Evolutionary conservation across 495 filamentous ascomycete species (phyloP).

Genomic region (Hyaloscypha variabilis): DNA sequence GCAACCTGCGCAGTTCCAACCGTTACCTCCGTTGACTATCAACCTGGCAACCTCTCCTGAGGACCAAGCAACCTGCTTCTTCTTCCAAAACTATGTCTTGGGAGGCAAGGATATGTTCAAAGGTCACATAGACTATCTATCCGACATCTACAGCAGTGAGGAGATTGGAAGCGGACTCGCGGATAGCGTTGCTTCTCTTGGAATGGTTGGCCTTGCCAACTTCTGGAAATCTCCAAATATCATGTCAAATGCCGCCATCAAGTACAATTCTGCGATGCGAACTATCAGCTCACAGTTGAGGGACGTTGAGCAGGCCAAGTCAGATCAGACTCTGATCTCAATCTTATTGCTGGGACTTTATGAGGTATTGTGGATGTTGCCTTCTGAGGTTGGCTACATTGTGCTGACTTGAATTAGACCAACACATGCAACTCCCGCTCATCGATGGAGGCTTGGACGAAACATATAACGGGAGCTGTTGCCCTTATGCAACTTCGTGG

Average conservation of each 20-base stretch:
- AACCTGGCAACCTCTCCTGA: constrained; percentile 25
- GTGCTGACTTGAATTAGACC: constrained; percentile 14
- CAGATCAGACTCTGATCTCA: constrained; percentile 53
- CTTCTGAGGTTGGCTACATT: background rate
- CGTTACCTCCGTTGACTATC: background rate
- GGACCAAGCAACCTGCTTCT: constrained; percentile 50
- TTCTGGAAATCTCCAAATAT: constrained; percentile 40
- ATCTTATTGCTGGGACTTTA: constrained; percentile 51
- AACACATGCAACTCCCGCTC: constrained; percentile 30
- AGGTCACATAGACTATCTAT: constrained; percentile 31
- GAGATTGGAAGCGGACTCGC: constrained; percentile 37
- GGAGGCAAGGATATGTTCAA: constrained; percentile 36
- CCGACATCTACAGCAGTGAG: constrained; percentile 31
- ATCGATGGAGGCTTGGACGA: constrained; percentile 48
- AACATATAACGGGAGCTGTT: constrained; percentile 51
- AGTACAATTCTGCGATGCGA: constrained; percentile 50
- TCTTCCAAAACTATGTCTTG: constrained; percentile 45
- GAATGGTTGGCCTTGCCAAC: constrained; percentile 52
- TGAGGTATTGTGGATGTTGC: constrained; percentile 14
- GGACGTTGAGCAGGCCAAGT: constrained; percentile 46
- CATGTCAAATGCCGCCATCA: constrained; percentile 40
- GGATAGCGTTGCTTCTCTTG: constrained; percentile 47
- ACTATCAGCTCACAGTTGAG: constrained; percentile 46
- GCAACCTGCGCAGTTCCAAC: background rate
- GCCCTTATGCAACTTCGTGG: constrained; percentile 53